phyloP scores from a whole-genome alignment of 805 yeast species.

The Scheffersomyces ergatensis region DNA sequence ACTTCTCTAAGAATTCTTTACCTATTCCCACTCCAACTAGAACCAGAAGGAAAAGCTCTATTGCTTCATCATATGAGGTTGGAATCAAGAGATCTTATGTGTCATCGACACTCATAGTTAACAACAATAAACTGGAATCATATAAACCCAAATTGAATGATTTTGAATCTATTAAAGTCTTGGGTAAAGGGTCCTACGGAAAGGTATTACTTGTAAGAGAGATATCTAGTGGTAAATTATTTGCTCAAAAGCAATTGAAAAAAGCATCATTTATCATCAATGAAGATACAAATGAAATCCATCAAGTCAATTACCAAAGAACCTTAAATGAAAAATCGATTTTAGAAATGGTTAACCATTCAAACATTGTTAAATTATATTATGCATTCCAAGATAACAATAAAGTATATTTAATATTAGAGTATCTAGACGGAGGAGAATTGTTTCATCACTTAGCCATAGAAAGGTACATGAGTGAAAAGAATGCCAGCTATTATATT shows the following conservation, averaged over 20 bases:
- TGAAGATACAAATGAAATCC: conserved; percentile 27
- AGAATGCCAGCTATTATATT: conserved; percentile 38
- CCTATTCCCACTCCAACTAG: conserved; percentile 17
- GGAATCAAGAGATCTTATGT: conserved; percentile 30
- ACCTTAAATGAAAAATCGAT: conserved; percentile 42
- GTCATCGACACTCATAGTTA: conserved; percentile 19
- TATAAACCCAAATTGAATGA: conserved; percentile 31
- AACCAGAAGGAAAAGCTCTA: conserved; percentile 19
- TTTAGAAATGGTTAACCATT: conserved; percentile 40
- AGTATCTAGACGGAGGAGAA: conserved; percentile 46
- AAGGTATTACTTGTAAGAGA: conserved; percentile 42
- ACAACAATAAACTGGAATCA: conserved; percentile 4
- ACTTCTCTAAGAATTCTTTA: conserved; percentile 10
- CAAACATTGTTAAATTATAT: conserved; percentile 42
- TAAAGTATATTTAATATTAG: conserved; percentile 41
- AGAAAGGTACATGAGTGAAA: conserved; percentile 22
- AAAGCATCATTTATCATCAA: conserved; percentile 35
- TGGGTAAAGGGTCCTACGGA: conserved; percentile 45
- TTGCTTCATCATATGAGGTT: conserved; percentile 34
- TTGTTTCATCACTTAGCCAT: conserved; percentile 39
- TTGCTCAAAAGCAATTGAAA: conserved; percentile 43
- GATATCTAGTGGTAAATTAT: conserved; percentile 32
- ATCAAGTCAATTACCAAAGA: conserved; percentile 31
- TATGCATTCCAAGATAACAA: conserved; percentile 45
- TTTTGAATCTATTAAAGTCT: conserved; percentile 41